phyloP scores from a whole-genome alignment of 176 grass and related monocot species.

The Lolium perenne region DNA sequence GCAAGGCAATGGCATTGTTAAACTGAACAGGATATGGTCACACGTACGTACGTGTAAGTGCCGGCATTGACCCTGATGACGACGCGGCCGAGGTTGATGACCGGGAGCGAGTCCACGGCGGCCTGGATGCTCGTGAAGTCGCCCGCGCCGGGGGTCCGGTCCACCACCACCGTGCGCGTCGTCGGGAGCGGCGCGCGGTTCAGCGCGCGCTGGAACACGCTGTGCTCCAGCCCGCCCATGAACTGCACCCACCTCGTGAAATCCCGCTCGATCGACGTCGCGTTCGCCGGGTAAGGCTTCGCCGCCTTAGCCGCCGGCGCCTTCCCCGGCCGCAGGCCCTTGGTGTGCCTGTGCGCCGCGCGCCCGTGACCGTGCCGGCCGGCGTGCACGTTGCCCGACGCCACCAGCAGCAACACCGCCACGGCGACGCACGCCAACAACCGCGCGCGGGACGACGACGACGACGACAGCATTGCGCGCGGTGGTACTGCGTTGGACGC shows the following conservation, averaged over 20 bases:
- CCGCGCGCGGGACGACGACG: not conserved
- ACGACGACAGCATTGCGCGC: not conserved
- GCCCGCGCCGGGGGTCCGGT: conserved; percentile 59
- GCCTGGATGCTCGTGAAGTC: conserved; percentile 87
- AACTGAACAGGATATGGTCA: not conserved
- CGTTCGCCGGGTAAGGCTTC: conserved; percentile 61
- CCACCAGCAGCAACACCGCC: not conserved
- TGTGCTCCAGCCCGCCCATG: conserved; percentile 64
- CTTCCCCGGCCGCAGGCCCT: conserved; percentile 52
- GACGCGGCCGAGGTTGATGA: conserved; percentile 84
- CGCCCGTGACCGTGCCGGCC: not conserved
- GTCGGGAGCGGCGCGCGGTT: conserved; percentile 59
- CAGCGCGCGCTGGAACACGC: conserved; percentile 56
- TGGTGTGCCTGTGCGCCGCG: conserved; percentile 43
- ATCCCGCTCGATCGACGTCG: conserved; percentile 65
- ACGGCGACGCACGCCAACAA: not conserved
- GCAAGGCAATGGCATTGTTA: no score
- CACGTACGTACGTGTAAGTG: conserved; percentile 75
- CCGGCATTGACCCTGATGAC: conserved; percentile 96
- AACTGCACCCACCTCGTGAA: conserved; percentile 85
- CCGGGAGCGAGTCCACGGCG: conserved; percentile 79
- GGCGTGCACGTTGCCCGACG: conserved; percentile 20
- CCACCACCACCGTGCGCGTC: conserved; percentile 68
- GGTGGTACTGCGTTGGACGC: not conserved
- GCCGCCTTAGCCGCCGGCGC: conserved; percentile 24